Evolutionary conservation across 2,329 filamentous ascomycete genomes (phyloP).

Genomic region (Xylariales sp.): DNA sequence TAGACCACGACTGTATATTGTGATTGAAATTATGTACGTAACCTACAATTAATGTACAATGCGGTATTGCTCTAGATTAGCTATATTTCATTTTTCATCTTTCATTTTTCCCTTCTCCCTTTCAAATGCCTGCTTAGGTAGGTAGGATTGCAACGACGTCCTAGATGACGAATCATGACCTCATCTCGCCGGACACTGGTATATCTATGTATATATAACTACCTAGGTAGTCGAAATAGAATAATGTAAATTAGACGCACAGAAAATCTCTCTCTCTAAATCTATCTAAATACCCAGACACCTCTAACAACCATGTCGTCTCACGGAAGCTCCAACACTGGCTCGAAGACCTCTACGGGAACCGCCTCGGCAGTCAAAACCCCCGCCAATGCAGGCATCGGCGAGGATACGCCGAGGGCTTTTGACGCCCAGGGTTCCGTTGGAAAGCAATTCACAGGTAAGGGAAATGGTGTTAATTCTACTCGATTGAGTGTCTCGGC

Average conservation of each 20-base stretch:
- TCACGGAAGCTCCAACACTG: constrained; percentile 49
- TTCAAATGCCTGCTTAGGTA: no score
- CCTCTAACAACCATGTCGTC: constrained; percentile 43
- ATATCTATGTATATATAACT: not conserved
- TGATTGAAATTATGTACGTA: no score
- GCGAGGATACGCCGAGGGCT: constrained; percentile 53
- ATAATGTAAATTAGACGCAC: not conserved
- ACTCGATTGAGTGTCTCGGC: not conserved
- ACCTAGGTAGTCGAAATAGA: not conserved
- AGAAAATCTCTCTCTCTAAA: not conserved
- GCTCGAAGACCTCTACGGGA: constrained; percentile 47
- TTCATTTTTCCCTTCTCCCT: no score
- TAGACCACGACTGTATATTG: no score
- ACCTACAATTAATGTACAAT: no score
- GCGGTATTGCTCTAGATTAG: no score
- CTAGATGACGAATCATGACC: no score
- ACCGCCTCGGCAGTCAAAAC: constrained; percentile 47
- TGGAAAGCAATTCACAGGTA: constrained; percentile 67
- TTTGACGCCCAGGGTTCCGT: constrained; percentile 63
- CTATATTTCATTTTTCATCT: no score
- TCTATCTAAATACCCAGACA: not conserved
- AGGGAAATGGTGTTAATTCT: constrained; percentile 8
- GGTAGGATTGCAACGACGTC: no score
- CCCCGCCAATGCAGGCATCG: constrained; percentile 48
- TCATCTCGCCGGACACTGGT: no score